Evolutionary conservation across 2,329 filamentous ascomycete genomes (phyloP), one percentile per base, ranked within the genome.

Genomic region (Reticulascus tulasneorum): DNA sequence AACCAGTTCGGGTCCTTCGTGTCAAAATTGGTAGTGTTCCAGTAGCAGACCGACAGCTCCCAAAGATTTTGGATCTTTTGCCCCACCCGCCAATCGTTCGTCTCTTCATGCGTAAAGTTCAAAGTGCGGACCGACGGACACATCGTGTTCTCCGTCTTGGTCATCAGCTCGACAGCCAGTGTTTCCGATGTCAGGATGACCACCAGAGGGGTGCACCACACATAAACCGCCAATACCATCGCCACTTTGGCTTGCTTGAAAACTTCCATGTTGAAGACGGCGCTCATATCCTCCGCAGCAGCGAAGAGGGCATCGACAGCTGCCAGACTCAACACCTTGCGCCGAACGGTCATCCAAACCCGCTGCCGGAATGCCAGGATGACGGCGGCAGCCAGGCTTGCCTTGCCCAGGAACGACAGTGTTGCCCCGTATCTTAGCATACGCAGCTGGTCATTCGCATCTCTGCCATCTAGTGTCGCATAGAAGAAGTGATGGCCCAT

Each of bases 131-230:
- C 45, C 5, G 47, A 46, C 4, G 45, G 48, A 19, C 60, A 63
- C 12, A 24, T 52, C 12, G 40, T 49, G 33, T 58, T 38, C 45
- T 59, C 45, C 3, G 33, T 29, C 7, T 32, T 42, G 6, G 46
- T 33, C 22, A 34, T 43, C 7, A 49, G 36, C 19, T 48, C 47
- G 6, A 67, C 64, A 1, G 48, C 49, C 7, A 64, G 48, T 5
- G 60, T 58, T 29, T 59, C 59, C 12, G 60, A 58, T 4, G 60
- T 60, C 27, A 69, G 56, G 19, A 64, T 60, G 5, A 63, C 58
- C 6, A 62, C 50, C 7, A 64, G 38, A 1, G 60, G 60, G 9
- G 59, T 60, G n/a, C 49, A 57, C 58, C 60, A 64, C n/a, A 60
- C 47, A 23, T 56, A 54, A 9, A 53, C 20, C 18, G 60, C 60